A percentile compares a stretch with the other conserved stretches of the same genome.
phyloP scores from a whole-genome alignment of 1,139 yeast species.

The Blastobotrys proliferans region DNA sequence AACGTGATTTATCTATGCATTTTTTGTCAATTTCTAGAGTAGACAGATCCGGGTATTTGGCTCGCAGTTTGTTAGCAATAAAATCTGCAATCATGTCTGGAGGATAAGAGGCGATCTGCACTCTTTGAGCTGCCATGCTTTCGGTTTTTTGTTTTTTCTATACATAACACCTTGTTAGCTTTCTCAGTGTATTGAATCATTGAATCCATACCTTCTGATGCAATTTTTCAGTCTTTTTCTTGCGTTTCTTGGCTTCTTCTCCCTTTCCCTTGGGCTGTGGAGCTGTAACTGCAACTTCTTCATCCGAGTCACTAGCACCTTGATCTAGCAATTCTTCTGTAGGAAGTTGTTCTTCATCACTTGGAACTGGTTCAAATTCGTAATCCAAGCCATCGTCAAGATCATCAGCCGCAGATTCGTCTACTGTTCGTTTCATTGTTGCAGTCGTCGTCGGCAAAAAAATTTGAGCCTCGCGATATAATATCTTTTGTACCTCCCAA shows the following conservation, averaged over 20 bases:
- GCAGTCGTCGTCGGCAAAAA: background rate
- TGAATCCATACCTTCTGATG: slow-evolving; percentile 11
- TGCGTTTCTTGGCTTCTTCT: slow-evolving; percentile 11
- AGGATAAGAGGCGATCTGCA: slow-evolving; percentile 46
- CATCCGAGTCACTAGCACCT: slow-evolving; percentile 14
- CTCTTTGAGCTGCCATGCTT: slow-evolving; percentile 50
- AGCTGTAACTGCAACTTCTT: slow-evolving; percentile 22
- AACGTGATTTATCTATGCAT: too few species aligned
- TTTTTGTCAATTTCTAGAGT: slow-evolving; percentile 58
- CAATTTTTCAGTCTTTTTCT: slow-evolving; percentile 18
- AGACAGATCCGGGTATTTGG: slow-evolving; percentile 53
- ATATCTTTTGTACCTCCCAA: too few species aligned
- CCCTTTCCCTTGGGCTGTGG: slow-evolving; percentile 15
- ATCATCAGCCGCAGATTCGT: slow-evolving; percentile 45
- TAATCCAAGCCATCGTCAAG: slow-evolving; percentile 66
- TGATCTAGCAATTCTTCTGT: slow-evolving; percentile 14
- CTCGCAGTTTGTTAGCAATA: slow-evolving; percentile 50
- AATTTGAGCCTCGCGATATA: background rate
- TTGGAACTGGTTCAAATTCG: slow-evolving; percentile 42
- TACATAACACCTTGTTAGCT: slow-evolving; percentile 19
- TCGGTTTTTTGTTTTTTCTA: slow-evolving; percentile 59
- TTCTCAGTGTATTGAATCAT: slow-evolving; percentile 21
- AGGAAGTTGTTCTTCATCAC: slow-evolving; percentile 32
- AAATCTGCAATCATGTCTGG: slow-evolving; percentile 58
- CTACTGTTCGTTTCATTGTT: background rate